Conservation (phyloP, 306 rosid genomes). For the Elaeagnus macrophylla region DNA sequence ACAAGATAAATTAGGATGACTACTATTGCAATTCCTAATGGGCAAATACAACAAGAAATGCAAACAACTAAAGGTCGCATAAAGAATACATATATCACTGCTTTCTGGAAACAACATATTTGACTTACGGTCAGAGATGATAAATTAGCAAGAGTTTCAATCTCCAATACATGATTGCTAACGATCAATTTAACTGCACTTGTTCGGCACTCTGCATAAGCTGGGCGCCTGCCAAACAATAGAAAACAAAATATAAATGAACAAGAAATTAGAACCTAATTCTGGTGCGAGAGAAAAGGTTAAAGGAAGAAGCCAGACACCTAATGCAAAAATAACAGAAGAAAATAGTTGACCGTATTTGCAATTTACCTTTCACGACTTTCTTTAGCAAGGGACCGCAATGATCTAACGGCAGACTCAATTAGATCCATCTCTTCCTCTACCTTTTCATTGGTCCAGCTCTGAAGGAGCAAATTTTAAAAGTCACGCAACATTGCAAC, state of each 20-base stretch:
- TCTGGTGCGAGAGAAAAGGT: not conserved
- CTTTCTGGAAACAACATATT: not conserved
- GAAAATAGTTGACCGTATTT: constrained; percentile 2
- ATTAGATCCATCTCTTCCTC: constrained; percentile 68
- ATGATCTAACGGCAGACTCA: constrained; percentile 62
- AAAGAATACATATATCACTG: not conserved
- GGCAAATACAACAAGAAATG: not conserved
- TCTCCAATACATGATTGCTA: constrained; percentile 45
- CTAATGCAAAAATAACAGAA: not conserved
- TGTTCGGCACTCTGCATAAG: constrained; percentile 27
- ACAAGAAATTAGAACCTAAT: not conserved
- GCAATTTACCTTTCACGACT: constrained; percentile 71
- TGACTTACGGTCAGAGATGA: constrained; percentile 47
- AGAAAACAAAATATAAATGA: not conserved
- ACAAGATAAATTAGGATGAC: not conserved
- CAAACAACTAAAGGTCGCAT: not conserved
- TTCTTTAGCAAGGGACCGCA: constrained; percentile 87
- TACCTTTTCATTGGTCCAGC: constrained; percentile 68
- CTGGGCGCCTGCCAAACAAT: constrained; percentile 30
- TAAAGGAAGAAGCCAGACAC: not conserved
- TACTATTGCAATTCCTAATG: not conserved
- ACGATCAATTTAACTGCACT: constrained; percentile 20
- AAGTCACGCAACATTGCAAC: not conserved
- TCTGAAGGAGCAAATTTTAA: constrained; percentile 26
- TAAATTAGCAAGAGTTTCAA: constrained; percentile 65